Evolutionary conservation across 2,329 filamentous ascomycete genomes (phyloP).

Genomic region (Pseudopithomyces chartarum): DNA sequence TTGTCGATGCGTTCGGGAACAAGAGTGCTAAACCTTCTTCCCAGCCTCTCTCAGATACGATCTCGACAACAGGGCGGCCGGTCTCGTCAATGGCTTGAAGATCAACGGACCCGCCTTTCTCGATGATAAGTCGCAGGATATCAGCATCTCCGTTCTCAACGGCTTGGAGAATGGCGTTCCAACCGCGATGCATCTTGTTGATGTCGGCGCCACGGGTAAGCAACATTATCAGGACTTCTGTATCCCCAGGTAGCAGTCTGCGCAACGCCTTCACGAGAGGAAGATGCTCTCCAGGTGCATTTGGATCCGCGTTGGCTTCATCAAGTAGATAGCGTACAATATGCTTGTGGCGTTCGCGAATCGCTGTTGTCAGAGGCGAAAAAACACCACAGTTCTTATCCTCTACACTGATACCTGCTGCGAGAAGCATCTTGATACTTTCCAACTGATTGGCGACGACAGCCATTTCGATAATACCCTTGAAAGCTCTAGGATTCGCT

Average conservation of each 20-base stretch:
- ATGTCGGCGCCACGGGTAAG: conserved; percentile 68
- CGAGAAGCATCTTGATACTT: conserved; percentile 68
- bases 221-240: conserved; percentile 66
- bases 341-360: conserved; percentile 65
- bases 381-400: conserved; percentile 76
- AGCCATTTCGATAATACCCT: conserved; percentile 70
- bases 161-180: conserved; percentile 42
- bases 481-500: conserved; percentile 64
- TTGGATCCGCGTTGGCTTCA: conserved; percentile 67
- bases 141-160: conserved; percentile 43
- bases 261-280: conserved; percentile 73
- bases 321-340: conserved; percentile 67
- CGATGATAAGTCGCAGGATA: conserved; percentile 39
- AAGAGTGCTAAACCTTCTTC: conserved; percentile 41
- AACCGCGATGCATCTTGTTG: conserved; percentile 57
- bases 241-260: conserved; percentile 62
- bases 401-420: conserved; percentile 69
- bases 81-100: conserved; percentile 36
- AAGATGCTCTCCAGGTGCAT: conserved; percentile 71
- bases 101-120: conserved; percentile 40
- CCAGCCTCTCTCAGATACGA: conserved; percentile 43
- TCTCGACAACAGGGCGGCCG: conserved; percentile 37
- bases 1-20: conserved; percentile 25
- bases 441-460: conserved; percentile 70
- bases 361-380: conserved; percentile 69